Evolutionary conservation across 2,329 filamentous ascomycete genomes (phyloP).

Genomic region (Monilinia vaccinii-corymbosi): DNA sequence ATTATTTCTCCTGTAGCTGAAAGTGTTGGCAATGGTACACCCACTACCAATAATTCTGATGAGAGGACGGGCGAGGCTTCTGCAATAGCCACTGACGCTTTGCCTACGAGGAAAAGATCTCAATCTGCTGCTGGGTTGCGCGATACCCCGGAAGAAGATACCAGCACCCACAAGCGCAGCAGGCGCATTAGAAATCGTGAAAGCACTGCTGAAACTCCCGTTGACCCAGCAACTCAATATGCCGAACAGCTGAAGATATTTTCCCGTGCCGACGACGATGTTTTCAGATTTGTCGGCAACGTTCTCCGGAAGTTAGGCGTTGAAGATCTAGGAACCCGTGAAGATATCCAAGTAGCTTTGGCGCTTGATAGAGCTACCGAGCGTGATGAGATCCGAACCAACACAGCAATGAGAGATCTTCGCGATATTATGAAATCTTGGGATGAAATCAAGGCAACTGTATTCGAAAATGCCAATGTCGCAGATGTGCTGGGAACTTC

Average conservation of each 20-base stretch:
- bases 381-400: conserved; percentile 16
- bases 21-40: conserved; percentile 12
- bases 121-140: conserved; percentile 52
- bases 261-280: conserved; percentile 24
- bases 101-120: conserved; percentile 47
- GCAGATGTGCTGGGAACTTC: conserved; percentile 28
- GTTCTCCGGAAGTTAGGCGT: conserved; percentile 26
- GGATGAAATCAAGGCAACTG: conserved; percentile 32
- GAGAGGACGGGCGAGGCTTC: conserved; percentile 17
- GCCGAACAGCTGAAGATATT: conserved; percentile 42
- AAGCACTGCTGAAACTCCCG: conserved; percentile 37
- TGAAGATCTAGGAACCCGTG: conserved; percentile 25
- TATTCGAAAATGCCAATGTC: conserved; percentile 26
- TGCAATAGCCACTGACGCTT: conserved; percentile 20
- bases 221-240: conserved; percentile 43
- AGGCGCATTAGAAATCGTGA: conserved; percentile 57
- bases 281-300: conserved; percentile 25
- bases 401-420: conserved; percentile 30
- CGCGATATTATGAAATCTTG: conserved; percentile 31
- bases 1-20: conserved; percentile 20
- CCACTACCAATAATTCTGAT: conserved; percentile 14
- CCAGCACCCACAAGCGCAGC: conserved; percentile 50
- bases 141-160: conserved; percentile 49
- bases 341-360: conserved; percentile 23
- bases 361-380: conserved; percentile 13